phyloP scores from a whole-genome alignment of 2,329 filamentous ascomycete genomes.

The Aspergillus vadensis region DNA sequence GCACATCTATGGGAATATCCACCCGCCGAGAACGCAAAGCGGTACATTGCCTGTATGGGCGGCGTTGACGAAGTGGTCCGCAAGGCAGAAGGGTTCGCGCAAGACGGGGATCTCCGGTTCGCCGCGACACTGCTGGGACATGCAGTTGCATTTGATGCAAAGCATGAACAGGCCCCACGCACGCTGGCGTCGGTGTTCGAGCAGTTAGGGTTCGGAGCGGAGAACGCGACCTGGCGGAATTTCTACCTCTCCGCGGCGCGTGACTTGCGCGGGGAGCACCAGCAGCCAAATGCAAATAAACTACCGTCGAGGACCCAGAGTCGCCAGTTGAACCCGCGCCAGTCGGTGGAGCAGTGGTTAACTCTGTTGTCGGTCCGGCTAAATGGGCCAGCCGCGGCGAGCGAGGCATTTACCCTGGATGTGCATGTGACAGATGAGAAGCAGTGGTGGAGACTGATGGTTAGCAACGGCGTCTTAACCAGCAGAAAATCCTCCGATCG shows the following conservation, averaged over 20 bases:
- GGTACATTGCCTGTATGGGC: slow-evolving; percentile 44
- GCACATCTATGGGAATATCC: slow-evolving; percentile 42
- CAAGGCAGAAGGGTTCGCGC: slow-evolving; percentile 32
- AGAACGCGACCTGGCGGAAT: slow-evolving; percentile 48
- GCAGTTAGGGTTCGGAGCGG: slow-evolving; percentile 39
- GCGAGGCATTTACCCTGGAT: slow-evolving; percentile 18
- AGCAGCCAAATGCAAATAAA: background rate
- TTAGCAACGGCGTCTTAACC: slow-evolving; percentile 27
- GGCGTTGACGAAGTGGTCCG: slow-evolving; percentile 34
- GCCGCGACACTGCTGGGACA: slow-evolving; percentile 44
- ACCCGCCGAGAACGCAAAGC: slow-evolving; percentile 33
- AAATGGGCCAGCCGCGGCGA: slow-evolving; percentile 17
- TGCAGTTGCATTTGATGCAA: slow-evolving; percentile 31
- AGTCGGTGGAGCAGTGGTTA: slow-evolving; percentile 24
- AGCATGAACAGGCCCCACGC: slow-evolving; percentile 14
- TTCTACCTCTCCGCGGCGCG: slow-evolving; percentile 40
- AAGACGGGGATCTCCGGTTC: slow-evolving; percentile 40
- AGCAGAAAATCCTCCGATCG: background rate
- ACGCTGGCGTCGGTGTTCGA: slow-evolving; percentile 36
- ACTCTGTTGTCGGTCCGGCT: slow-evolving; percentile 22
- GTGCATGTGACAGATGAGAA: slow-evolving; percentile 17
- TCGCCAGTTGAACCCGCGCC: slow-evolving; percentile 10
- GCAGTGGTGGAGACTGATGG: slow-evolving; percentile 22
- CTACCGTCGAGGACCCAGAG: background rate
- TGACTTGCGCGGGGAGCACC: slow-evolving; percentile 24